Evolutionary conservation across 768 basidiomycete species (phyloP), one percentile per base, ranked within the genome.

Genomic region (Daedaleopsis sinensis): DNA sequence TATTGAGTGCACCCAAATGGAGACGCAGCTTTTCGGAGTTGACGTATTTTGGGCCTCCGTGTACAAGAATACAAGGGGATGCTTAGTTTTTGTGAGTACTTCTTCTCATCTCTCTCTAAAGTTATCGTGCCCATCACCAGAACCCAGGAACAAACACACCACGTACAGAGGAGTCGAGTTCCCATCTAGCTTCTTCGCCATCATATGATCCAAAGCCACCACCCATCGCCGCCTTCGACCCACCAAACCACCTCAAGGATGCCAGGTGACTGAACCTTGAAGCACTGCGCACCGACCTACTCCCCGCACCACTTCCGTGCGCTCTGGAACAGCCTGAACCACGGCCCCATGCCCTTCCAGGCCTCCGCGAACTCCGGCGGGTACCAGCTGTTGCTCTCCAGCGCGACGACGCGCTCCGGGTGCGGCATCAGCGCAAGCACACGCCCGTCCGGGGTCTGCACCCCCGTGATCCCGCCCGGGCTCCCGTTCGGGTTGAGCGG

Each of bases 401-500:
- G 69, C 35, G 86, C 81, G 19, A 85, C 83, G 6, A 92, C 90
- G 16, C 96, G 86, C 73, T 98, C 97, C 0, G 96, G 96, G 76
- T 98, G 97, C 16, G 97, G 97, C 97, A 99, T 99, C 68, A 98
- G 75, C 1, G 94, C 95, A 57, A 98, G 79, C 10, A 99, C 89
- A n/a, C 95, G 84, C 12, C 97, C 97, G 68, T 88, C 84, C 0
- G 85, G 82, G 8, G 93, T 94, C 66, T 93, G 90, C 24, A 98
- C 83, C 19, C 94, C 97, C 13, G 96, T 90, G 49, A 96, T 85
- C 6, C 95, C 97, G 5, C 80, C 87, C 0, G 89, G 85, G 68
- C 91, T 91, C 46, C 93, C 93, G 62, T 94, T 94, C 32, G 93
- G 93, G 67, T 94, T 94, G 68, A 89, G 75, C 37, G 93, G 93